Base-by-base conservation (phyloP, 1,284 basidiomycete species). In the Cystobasidium slooffiae region DNA sequence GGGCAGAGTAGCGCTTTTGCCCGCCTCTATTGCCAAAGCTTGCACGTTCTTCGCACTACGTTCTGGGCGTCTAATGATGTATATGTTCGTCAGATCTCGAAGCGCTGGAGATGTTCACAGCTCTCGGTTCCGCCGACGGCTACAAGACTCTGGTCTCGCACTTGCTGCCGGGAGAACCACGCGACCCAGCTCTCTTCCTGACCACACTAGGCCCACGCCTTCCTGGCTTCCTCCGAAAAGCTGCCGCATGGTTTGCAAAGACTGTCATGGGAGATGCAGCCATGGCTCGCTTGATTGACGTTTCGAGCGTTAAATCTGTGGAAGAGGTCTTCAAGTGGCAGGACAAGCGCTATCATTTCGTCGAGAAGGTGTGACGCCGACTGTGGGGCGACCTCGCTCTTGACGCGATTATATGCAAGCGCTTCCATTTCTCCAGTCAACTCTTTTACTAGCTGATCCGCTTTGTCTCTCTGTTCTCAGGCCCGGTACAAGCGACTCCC, bases 41-140 rank as follows among this genome's bases (percentile, higher is more conserved):
- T 22, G 16, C 14, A 6, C 9, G 46, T 8, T 56, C 53, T 12
- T 12, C 1, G 24, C 39, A 18, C 4, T 18, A 24, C 22, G 10
- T 46, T 18, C 16, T 59, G 46, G 31, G 31, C 31, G 31, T 31
- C 31, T 12, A 18, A 7, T 10, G 6, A 37, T 1, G 6, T 14
- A 18, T 14, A 9, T n/a, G n/a, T 16, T 8, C 9, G 39, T 52
- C 77, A 80, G 83, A 81, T 2, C 43, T 81, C 14, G 84, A 87
- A 44, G 85, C 86, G 5, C 85, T 89, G 80, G 82, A 87, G 76
- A 81, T 89, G 41, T 95, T 95, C 79, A 84, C 88, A 12, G 89
- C 85, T 3, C 83, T 95, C 31, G 85, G 87, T 0, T 88, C 90
- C 1, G 85, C 91, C 0, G 93, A 94, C 79, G 90, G 90, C 2